Base-by-base conservation (phyloP, 257 asterid genomes). In the Catharanthus roseus region DNA sequence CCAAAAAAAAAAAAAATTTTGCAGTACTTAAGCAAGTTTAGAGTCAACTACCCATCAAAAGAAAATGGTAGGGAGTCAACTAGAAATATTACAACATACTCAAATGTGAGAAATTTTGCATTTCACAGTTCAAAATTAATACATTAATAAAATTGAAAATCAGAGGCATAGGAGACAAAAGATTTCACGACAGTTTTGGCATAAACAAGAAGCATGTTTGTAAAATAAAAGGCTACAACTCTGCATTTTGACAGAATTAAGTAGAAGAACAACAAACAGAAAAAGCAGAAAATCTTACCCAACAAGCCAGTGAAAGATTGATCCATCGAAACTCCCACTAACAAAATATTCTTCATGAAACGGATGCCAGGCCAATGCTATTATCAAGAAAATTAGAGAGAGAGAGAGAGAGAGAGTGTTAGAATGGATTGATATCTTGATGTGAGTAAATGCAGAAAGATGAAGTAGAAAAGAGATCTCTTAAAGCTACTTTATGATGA, bases 301-400 rank as follows among this genome's bases (percentile, higher is more conserved):
- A 67, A 89, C 96, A 41, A 95, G 93, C 97, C 99, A 95, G 79
- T 95, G 99, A 78, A 91, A 88, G 74, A 95, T 89, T 77, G 99
- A 89, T 84, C 99, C 99, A 31, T 95, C 99, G 69, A 62, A 89
- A 82, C 99, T 95, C 82, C 99, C 99, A 74, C 99, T 95, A 69
- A 89, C 99, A 78, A 95, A 95, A 84, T 89, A 95, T 55, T 95
- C 99, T 79, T 95, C 99, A 69, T 95, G 96, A 79, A 91, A 95
- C 55, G 99, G 99, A 83, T 95, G 99, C 99, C 99, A 95, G 72
- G 99, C 95, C 93, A 95, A 80, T 65, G 96, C 97, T 93, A 71
- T 67, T 71, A 79, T 62, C 41, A 49, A 45, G 68, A 77, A 73
- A 26, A 73, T 21, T 62, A 65, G 78, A 36, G 31, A 58, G 66